Evolutionary conservation across 2,329 filamentous ascomycete genomes (phyloP), one percentile per base, ranked within the genome.

Genomic region (Whalleya microplaca): DNA sequence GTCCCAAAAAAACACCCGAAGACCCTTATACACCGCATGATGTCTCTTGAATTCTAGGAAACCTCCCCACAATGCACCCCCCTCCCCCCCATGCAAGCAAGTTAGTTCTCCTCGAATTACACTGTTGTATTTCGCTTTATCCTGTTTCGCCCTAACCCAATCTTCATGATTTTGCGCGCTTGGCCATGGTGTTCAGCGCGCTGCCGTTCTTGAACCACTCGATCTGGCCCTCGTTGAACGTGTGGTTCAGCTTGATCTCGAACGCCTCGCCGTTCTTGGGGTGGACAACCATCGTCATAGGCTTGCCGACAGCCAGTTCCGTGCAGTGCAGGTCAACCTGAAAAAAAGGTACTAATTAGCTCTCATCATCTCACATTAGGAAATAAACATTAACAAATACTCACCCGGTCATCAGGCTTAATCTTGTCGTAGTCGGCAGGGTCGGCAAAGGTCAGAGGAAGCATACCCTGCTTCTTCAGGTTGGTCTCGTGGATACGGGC

Each of bases 391-490:
- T 21, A 14, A 7, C 3, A 51, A 21, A n/a, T 62, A 72, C 73
- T 67, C 72, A 82, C 87, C 80, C 89, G 93, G 84, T 96, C 95
- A 60, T 95, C 88, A 66, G 92, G 90, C 75, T 89, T 86, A 77
- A 99, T 93, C 86, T 91, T 96, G 77, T 99, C 95, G 78, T 99
- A 99, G 78, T 99, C 95, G 75, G 89, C 94, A 55, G 94, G 94
- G 74, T 98, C 88, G 56, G 86, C 79, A 81, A 99, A 99, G 70
- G 93, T 98, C 65, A 99, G 85, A 71, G 95, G 95, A 80, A 99
- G 90, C 94, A 99, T 97, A 80, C 95, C 95, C 87, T 99, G 95
- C 89, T 99, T 99, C 91, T 99, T 99, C 83, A 99, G 81, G 87
- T 99, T 99, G 83, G 95, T 99, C 85, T 99, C 95, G 85, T 99